Conservation (phyloP, 2,329 filamentous ascomycete species). For the Penicillium sp. region DNA sequence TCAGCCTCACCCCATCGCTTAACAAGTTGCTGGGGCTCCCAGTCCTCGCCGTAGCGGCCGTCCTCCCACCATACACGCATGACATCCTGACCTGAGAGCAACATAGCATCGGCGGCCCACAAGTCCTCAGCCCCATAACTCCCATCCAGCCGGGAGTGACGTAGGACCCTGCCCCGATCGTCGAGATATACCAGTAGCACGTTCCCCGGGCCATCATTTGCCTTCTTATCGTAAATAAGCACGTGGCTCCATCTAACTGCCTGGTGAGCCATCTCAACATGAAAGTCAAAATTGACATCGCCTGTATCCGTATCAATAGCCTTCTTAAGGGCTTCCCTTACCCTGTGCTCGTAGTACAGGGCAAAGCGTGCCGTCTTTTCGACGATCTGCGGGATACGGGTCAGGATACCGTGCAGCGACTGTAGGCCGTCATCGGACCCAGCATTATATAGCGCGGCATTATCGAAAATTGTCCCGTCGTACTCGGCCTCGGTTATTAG, state of each 20-base stretch:
- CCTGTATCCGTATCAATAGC: too few relatives aligned
- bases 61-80: background rate
- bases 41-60: background rate
- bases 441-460: background rate
- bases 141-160: constrained; percentile 1
- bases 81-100: background rate
- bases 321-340: background rate
- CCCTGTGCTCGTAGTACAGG: background rate
- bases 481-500: background rate
- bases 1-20: background rate
- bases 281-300: background rate
- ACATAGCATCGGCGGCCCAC: background rate
- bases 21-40: background rate
- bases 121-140: background rate
- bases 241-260: background rate
- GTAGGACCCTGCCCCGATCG: background rate
- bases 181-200: background rate
- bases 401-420: background rate
- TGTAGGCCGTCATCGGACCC: background rate
- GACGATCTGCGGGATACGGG: background rate
- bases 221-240: background rate
- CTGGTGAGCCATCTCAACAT: background rate
- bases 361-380: background rate
- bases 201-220: background rate
- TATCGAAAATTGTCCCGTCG: background rate